Evolutionary conservation across 2,329 filamentous ascomycete genomes (phyloP).

Genomic region (Pestalotiopsis sp.): DNA sequence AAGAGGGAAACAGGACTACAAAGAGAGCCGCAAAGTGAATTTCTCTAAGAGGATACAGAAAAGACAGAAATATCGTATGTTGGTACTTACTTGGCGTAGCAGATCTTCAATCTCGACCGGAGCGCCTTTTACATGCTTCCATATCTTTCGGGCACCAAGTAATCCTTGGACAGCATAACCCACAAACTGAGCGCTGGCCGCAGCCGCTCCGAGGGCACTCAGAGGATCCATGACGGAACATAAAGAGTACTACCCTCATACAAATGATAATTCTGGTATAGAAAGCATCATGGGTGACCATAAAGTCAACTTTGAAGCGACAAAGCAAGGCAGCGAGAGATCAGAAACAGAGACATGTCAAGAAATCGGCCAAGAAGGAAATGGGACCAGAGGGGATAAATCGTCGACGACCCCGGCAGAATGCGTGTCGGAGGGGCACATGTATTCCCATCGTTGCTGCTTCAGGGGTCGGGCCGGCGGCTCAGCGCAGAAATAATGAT

Average conservation of each 20-base stretch:
- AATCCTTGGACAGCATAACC: neutral
- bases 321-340: too few species aligned
- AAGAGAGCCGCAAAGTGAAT: neutral
- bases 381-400: neutral
- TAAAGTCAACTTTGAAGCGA: too few species aligned
- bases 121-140: neutral
- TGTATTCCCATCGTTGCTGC: neutral
- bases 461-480: neutral
- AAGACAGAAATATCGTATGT: neutral
- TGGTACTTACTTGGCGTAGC: neutral
- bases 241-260: neutral
- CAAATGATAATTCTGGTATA: neutral
- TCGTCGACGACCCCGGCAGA: neutral
- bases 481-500: neutral
- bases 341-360: too few species aligned
- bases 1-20: neutral
- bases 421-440: neutral
- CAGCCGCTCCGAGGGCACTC: neutral
- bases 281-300: too few species aligned
- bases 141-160: neutral
- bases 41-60: neutral
- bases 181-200: neutral
- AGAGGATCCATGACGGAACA: neutral
- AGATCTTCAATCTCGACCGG: neutral
- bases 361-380: too few species aligned